Evolutionary conservation across 2,329 filamentous ascomycete species (phyloP), one percentile per base, ranked within the genome.

Genomic region (Elsinoe arachidis): DNA sequence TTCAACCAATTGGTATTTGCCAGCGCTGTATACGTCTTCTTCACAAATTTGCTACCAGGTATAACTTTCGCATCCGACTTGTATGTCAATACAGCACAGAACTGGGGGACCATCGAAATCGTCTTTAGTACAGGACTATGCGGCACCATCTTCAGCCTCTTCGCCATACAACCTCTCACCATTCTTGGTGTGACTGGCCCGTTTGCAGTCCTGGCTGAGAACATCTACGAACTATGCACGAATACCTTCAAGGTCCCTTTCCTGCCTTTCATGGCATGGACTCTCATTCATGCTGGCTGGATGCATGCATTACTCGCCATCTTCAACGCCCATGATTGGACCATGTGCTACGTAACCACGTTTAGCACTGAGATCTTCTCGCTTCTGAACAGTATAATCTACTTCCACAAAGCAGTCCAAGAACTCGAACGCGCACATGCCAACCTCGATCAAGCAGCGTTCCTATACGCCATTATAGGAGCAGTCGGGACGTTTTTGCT

Each of bases 291-390:
- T 65, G 75, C 82, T 5, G 79, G 75, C 6, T 86, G 83, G 83
- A 80, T 86, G 75, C 81, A 84, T 64, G 80, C 79, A 62, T 68
- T 85, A 2, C 73, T 86, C 11, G 82, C 83, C 56, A 78, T 85
- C 53, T 79, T 85, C 69, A 86, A 86, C 67, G 83, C 82, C 3
- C 82, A 86, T 64, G 82, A 85, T 68, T 86, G 82, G 80, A 86
- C 83, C 0, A 86, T 86, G 83, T 76, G 80, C 63, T 86, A 86
- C 67, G 83, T 86, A 51, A 86, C 83, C 1, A 81, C 78, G 17
- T 86, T 85, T 67, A 83, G 77, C 59, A 82, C 80, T 43, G 83
- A 86, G 66, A 83, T 86, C 56, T 86, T 86, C 66, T 83, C 81
- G 2, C 74, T 86, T 7, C 71, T 86, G 26, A 86, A 86, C 68